These are phyloP conservation scores for Stagonosporopsis cucurbitacearum DNA, from an alignment of 2,329 filamentous ascomycete genomes.

Conservation along the genomic window DNA sequence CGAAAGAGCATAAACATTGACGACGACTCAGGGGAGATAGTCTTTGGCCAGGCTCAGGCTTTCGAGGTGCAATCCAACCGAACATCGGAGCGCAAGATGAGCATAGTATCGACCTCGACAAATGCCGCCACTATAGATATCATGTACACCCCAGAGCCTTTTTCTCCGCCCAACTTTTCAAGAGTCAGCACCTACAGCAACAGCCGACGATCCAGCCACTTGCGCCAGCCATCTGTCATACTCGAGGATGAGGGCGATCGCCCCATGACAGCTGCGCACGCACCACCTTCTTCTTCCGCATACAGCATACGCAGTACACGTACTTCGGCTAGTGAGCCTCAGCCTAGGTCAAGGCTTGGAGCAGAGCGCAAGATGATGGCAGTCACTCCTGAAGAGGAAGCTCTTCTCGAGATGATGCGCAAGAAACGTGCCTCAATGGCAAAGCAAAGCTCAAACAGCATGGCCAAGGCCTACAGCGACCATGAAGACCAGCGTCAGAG, in stretches of 20 bases:
- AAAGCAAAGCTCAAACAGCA: constrained; percentile 41
- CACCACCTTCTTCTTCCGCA: constrained; percentile 32
- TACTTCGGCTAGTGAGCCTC: constrained; percentile 45
- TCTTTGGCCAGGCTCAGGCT: constrained; percentile 48
- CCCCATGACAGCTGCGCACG: constrained; percentile 35
- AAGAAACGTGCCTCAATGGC: constrained; percentile 57
- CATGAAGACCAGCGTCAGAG: constrained; percentile 40
- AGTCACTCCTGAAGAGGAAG: constrained; percentile 59
- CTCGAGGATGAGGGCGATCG: constrained; percentile 43
- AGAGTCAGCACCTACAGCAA: constrained; percentile 27
- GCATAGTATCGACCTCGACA: constrained; percentile 43
- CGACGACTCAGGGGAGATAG: constrained; percentile 43
- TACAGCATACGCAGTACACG: constrained; percentile 40
- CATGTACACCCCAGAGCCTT: constrained; percentile 46
- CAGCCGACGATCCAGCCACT: constrained; percentile 39
- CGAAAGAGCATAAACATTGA: constrained; percentile 46
- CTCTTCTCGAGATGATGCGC: constrained; percentile 58
- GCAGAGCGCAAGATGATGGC: constrained; percentile 52
- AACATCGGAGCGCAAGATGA: constrained; percentile 41
- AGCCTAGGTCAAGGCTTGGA: constrained; percentile 32
- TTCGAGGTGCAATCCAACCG: constrained; percentile 42
- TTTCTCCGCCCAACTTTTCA: constrained; percentile 28
- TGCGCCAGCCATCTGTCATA: constrained; percentile 48
- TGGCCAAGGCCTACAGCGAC: constrained; percentile 33
- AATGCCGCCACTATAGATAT: constrained; percentile 49